Base-by-base conservation (phyloP, 176 grass and related monocot genomes). In the Guadua angustifolia region DNA sequence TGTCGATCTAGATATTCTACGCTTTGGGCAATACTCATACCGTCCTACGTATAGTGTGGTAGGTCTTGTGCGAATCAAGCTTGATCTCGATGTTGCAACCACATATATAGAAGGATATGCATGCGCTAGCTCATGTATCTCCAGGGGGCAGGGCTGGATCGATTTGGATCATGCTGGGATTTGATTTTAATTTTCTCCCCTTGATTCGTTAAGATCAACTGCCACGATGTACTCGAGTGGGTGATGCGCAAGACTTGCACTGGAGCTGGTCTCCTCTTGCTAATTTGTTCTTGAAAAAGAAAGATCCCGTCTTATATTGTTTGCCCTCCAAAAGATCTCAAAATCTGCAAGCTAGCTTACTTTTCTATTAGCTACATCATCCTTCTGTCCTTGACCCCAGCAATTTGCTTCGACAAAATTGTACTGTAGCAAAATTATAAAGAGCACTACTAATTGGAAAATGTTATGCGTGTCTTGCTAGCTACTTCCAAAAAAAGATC, bases 1-100 rank as follows among this genome's bases (percentile, higher is more conserved):
- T 39, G 19, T 7, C 5, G 11, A 39, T 57, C 5, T 25, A 56
- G 29, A 17, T 72, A 71, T 29, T 47, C 0, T 72, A 72, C 15
- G 13, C 14, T 24, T 4, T 21, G 9, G 18, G 18, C 49, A n/a
- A 55, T 36, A 59, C 40, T 43, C 40, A 1, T 43, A 43, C 40
- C 40, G 11, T 62, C n/a, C 39, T 14, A 22, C 9, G 9, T 45
- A 21, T 45, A 21, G 40, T 59, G 66, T 55, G 79, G 66, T 43
- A 58, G 66, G 66, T 69, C 66, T 57, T 16, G n/a, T 22, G n/a
- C 51, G 24, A 71, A 82, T 82, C 66, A 71, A 7, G n/a, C 36
- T 58, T 43, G 22, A 81, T 81, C 39, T 70, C 50, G 66, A 81
- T 58, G 50, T 21, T 11, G 66, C 50, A 44, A 58, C 65, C 21